These are phyloP conservation scores for Pochonia chlamydosporia DNA, from an alignment of 2,329 filamentous ascomycete species.

Conservation along the genomic window DNA sequence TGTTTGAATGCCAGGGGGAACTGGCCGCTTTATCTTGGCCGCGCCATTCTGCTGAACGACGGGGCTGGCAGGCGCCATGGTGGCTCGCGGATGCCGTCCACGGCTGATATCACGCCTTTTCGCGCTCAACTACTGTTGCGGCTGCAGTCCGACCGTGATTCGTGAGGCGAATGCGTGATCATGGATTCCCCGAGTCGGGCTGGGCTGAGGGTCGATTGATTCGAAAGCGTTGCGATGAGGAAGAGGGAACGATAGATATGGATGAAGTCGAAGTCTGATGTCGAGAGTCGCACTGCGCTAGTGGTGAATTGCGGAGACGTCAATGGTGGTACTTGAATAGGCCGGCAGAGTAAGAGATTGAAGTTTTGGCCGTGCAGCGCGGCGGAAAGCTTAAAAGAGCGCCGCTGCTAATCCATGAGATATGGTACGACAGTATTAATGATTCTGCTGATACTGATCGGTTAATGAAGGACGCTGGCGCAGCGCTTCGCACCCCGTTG, in stretches of 20 bases:
- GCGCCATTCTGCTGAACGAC: conserved; percentile 36
- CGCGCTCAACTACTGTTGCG: conserved; percentile 5
- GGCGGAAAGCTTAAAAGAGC: conserved; percentile 2
- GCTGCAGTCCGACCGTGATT: neutral
- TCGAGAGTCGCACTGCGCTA: conserved; percentile 14
- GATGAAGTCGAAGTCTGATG: conserved; percentile 4
- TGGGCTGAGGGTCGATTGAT: conserved; percentile 5
- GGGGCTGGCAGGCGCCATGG: conserved; percentile 52
- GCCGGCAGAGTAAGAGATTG: conserved; percentile 3
- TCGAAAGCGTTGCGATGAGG: neutral
- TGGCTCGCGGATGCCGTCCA: conserved; percentile 15
- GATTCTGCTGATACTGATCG: neutral
- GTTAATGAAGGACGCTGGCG: conserved; percentile 4
- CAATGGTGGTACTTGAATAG: conserved; percentile 4
- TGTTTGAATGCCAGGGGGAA: conserved; percentile 59
- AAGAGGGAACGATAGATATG: no score
- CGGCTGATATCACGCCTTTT: neutral
- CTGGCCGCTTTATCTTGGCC: conserved; percentile 63
- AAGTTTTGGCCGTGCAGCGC: conserved; percentile 5
- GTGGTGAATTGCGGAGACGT: conserved; percentile 14
- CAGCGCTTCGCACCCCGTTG: conserved; percentile 6
- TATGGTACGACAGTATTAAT: neutral
- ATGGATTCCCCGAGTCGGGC: conserved; percentile 11
- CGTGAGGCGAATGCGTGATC: conserved; percentile 7
- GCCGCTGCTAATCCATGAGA: conserved; percentile 1